Evolutionary conservation across 371 early-diverging fungal species (phyloP).

Genomic region (Mucor indicus): DNA sequence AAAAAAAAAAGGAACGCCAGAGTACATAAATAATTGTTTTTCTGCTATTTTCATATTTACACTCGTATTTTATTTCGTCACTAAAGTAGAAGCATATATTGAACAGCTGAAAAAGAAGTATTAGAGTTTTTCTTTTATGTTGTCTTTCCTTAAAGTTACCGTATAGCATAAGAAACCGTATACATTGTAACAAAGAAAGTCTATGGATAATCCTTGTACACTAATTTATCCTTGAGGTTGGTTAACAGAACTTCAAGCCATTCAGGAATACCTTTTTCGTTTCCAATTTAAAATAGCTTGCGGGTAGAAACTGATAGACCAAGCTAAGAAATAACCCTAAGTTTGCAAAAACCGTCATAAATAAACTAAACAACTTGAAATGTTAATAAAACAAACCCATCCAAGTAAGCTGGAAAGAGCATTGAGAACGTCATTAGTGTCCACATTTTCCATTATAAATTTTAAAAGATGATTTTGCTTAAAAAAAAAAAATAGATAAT

Average conservation of each 20-base stretch:
- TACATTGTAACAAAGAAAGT: constrained; percentile 85
- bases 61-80: constrained; percentile 70
- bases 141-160: constrained; percentile 17
- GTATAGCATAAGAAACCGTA: constrained; percentile 87
- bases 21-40: too few species aligned
- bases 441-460: too few species aligned
- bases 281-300: constrained; percentile 38
- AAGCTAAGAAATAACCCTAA: constrained; percentile 40
- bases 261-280: constrained; percentile 36
- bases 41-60: too few species aligned
- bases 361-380: neutral
- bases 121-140: neutral
- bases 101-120: constrained; percentile 48
- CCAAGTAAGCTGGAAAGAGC: constrained; percentile 34
- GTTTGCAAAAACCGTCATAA: neutral
- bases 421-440: too few species aligned
- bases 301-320: constrained; percentile 50
- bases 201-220: constrained; percentile 87
- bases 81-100: constrained; percentile 73
- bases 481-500: too few species aligned
- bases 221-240: constrained; percentile 24
- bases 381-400: constrained; percentile 27
- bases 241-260: too few species aligned
- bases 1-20: too few species aligned
- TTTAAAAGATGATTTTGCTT: too few species aligned